phyloP scores from a whole-genome alignment of 1,284 basidiomycete genomes.

The Thecaphora thlaspeos region DNA sequence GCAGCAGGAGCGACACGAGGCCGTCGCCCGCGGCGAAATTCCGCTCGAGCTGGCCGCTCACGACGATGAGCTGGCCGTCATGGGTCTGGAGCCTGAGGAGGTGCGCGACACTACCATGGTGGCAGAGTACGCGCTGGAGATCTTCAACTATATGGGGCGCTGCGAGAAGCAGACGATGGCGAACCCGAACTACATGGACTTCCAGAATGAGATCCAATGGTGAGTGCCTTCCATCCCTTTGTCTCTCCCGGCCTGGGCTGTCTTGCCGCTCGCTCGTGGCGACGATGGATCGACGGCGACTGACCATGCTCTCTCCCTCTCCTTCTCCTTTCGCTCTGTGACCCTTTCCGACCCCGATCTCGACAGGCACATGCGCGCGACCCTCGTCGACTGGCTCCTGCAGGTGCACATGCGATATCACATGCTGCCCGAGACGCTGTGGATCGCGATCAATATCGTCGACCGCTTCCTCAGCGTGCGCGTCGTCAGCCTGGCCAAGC shows the following conservation, averaged over 20 bases:
- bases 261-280: no score
- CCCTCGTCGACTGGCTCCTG: slow-evolving; percentile 63
- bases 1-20: slow-evolving; percentile 39
- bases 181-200: slow-evolving; percentile 87
- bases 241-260: no score
- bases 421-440: slow-evolving; percentile 69
- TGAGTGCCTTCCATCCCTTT: no score
- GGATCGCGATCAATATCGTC: slow-evolving; percentile 69
- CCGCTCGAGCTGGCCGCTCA: slow-evolving; percentile 44
- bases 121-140: slow-evolving; percentile 94
- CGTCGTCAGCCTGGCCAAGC: slow-evolving; percentile 67
- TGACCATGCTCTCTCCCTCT: no score
- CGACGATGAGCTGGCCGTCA: slow-evolving; percentile 51
- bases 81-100: slow-evolving; percentile 62
- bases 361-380: slow-evolving; percentile 48
- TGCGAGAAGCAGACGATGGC: slow-evolving; percentile 82
- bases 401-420: slow-evolving; percentile 69
- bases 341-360: no score
- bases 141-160: slow-evolving; percentile 86
- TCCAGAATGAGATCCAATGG: slow-evolving; percentile 94
- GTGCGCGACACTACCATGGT: slow-evolving; percentile 93
- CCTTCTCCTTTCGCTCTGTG: no score
- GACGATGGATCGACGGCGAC: no score
- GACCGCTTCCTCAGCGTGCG: slow-evolving; percentile 68
- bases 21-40: slow-evolving; percentile 42